These are phyloP conservation scores for Hypoxylon intermedium DNA, from an alignment of 495 filamentous ascomycete species.

Conservation along the genomic window DNA sequence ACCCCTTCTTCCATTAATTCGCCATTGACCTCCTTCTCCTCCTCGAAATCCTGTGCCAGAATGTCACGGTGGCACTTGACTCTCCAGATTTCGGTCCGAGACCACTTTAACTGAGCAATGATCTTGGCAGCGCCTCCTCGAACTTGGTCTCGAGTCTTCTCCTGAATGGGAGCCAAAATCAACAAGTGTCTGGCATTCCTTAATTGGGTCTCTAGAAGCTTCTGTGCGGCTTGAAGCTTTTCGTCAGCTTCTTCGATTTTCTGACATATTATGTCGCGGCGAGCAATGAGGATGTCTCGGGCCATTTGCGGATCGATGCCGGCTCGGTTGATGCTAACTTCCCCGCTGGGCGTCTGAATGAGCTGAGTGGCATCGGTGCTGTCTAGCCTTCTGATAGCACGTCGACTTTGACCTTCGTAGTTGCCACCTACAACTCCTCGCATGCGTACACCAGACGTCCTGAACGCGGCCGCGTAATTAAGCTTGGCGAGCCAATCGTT, in stretches of 20 bases:
- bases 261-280: constrained; percentile 79
- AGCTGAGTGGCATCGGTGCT: constrained; percentile 59
- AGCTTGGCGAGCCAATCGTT: constrained; percentile 97
- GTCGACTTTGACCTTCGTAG: constrained; percentile 81
- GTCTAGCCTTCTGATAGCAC: constrained; percentile 73
- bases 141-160: constrained; percentile 83
- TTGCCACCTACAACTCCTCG: constrained; percentile 83
- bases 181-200: constrained; percentile 93
- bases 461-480: constrained; percentile 94
- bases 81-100: constrained; percentile 90
- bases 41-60: constrained; percentile 80
- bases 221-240: constrained; percentile 73
- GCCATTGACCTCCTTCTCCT: constrained; percentile 63
- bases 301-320: constrained; percentile 81
- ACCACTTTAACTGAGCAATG: constrained; percentile 91
- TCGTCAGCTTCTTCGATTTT: constrained; percentile 86
- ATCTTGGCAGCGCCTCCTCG: constrained; percentile 83
- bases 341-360: constrained; percentile 72
- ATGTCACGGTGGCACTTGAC: constrained; percentile 91
- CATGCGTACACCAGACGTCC: constrained; percentile 89
- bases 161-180: constrained; percentile 85
- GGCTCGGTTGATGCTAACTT: constrained; percentile 69
- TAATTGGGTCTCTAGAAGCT: constrained; percentile 79
- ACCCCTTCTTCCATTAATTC: constrained; percentile 38
- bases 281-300: constrained; percentile 79